A percentile compares a stretch with the other conserved stretches of the same genome.
phyloP scores from a whole-genome alignment of 106 monocot species.

The Allium cepa region DNA sequence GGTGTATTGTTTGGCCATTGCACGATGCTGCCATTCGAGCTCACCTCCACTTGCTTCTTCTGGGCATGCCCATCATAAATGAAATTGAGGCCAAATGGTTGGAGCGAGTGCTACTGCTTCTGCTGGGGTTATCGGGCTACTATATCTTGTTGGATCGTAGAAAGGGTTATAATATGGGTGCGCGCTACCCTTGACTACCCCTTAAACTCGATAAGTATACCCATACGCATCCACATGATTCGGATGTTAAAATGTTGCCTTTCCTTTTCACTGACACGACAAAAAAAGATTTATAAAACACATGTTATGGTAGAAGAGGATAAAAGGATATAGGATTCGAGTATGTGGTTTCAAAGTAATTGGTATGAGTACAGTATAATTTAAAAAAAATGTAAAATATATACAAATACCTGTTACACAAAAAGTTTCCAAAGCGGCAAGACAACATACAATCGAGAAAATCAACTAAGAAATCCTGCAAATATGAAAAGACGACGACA shows the following conservation, averaged over 20 bases:
- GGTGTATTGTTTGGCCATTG: slow-evolving; percentile 39
- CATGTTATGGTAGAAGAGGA: no score
- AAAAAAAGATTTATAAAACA: background rate
- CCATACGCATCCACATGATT: slow-evolving; percentile 83
- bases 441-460: slow-evolving; percentile 92
- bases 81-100: slow-evolving; percentile 95
- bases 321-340: no score
- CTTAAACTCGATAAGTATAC: slow-evolving; percentile 55
- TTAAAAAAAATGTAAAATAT: background rate
- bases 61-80: slow-evolving; percentile 93
- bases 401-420: slow-evolving; percentile 79
- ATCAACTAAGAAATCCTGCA: slow-evolving; percentile 86
- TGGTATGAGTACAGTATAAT: no score
- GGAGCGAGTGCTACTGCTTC: slow-evolving; percentile 96
- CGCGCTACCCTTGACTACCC: slow-evolving; percentile 39
- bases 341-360: no score
- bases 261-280: slow-evolving; percentile 67
- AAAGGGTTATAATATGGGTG: slow-evolving; percentile 75
- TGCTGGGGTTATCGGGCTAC: slow-evolving; percentile 57
- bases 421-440: slow-evolving; percentile 95
- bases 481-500: background rate
- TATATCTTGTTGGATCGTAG: slow-evolving; percentile 58
- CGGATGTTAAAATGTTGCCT: slow-evolving; percentile 56
- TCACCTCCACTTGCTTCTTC: slow-evolving; percentile 66
- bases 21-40: slow-evolving; percentile 55